Percentiles rank a stretch among this genome's conserved stretches.
Conservation (phyloP, 2,329 filamentous ascomycete genomes). For the Macrophomina tecta region DNA sequence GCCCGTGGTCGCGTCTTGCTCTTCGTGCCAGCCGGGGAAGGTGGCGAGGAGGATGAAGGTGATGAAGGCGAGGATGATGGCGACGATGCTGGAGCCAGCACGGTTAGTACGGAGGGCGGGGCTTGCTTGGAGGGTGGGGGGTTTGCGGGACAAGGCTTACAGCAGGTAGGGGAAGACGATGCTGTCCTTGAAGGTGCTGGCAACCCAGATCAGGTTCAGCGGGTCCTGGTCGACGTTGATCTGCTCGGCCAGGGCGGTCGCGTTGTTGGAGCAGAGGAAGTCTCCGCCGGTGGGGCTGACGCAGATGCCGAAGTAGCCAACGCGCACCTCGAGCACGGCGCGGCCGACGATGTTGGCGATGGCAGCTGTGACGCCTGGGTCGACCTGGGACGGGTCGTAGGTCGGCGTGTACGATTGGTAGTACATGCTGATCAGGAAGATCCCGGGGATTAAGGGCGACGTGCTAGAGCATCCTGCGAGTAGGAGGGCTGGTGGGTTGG, state of each 20-base stretch:
- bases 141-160: constrained; percentile 58
- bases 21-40: constrained; percentile 97
- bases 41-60: constrained; percentile 94
- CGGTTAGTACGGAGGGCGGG: not conserved
- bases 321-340: constrained; percentile 84
- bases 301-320: constrained; percentile 98
- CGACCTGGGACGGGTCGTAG: constrained; percentile 85
- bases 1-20: constrained; percentile 75
- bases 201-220: constrained; percentile 95
- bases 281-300: constrained; percentile 88
- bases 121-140: not conserved
- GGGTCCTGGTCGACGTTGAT: constrained; percentile 91
- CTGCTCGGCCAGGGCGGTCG: constrained; percentile 88
- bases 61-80: constrained; percentile 95
- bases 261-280: constrained; percentile 97
- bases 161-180: constrained; percentile 98
- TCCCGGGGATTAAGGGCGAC: constrained; percentile 90
- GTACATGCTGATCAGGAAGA: constrained; percentile 98
- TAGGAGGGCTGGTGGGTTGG: constrained; percentile 70
- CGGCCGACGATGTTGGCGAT: constrained; percentile 89
- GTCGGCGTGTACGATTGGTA: constrained; percentile 84
- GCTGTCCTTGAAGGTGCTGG: constrained; percentile 95
- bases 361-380: constrained; percentile 83
- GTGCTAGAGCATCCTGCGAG: constrained; percentile 96
- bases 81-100: constrained; percentile 74